phyloP scores from a whole-genome alignment of 306 rosid genomes.

The Medicago arabica region DNA sequence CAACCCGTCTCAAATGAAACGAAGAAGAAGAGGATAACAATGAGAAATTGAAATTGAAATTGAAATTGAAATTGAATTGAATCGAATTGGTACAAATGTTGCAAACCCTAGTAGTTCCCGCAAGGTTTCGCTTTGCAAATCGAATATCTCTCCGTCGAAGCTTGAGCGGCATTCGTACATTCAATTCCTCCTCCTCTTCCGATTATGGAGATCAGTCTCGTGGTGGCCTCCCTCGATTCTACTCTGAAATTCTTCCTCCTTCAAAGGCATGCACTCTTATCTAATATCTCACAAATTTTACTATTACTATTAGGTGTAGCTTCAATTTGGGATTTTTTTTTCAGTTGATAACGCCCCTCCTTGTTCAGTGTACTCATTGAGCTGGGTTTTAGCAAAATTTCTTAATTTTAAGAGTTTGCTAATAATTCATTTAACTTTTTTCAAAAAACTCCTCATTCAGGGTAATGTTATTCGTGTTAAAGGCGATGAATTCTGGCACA shows the following conservation, averaged over 20 bases:
- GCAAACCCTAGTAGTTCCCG: slow-evolving; percentile 58
- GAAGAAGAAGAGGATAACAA: background rate
- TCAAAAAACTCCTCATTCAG: slow-evolving; percentile 45
- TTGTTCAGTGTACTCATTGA: slow-evolving; percentile 3
- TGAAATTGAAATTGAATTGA: slow-evolving; percentile 14
- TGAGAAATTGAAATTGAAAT: background rate
- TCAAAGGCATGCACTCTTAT: slow-evolving; percentile 60
- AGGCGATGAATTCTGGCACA: slow-evolving; percentile 96
- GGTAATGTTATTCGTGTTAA: slow-evolving; percentile 69
- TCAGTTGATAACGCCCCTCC: slow-evolving; percentile 15
- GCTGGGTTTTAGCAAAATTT: slow-evolving; percentile 7
- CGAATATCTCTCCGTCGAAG: slow-evolving; percentile 48
- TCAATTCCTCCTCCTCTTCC: slow-evolving; percentile 62
- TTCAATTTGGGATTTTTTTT: background rate
- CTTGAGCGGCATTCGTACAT: slow-evolving; percentile 51
- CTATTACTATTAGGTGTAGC: background rate
- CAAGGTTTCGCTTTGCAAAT: slow-evolving; percentile 48
- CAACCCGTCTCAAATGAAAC: background rate
- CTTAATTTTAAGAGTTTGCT: slow-evolving; percentile 9
- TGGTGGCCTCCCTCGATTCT: slow-evolving; percentile 93
- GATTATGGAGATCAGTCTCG: slow-evolving; percentile 73
- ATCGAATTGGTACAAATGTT: slow-evolving; percentile 52
- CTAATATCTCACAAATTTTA: background rate
- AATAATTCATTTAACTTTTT: background rate
- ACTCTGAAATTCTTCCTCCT: slow-evolving; percentile 76